A percentile compares a stretch with the other conserved stretches of the same genome.
Conservation (phyloP, 805 yeast genomes). For the Suhomyces tanzawaensis region DNA sequence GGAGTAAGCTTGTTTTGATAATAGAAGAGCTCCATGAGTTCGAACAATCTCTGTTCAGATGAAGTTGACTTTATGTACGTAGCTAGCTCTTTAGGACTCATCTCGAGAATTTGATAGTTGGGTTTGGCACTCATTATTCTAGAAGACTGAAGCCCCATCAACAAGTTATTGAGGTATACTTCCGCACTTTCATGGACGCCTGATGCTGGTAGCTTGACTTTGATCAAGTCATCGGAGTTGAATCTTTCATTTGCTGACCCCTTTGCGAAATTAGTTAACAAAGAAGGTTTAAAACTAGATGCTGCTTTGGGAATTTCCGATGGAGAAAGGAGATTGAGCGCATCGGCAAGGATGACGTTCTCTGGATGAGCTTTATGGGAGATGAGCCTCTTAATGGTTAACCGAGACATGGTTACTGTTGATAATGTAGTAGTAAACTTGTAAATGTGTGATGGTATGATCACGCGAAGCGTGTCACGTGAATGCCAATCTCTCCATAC, state of each 20-base stretch:
- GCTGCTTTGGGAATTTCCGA: constrained; percentile 2
- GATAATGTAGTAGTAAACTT: no score
- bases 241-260: constrained; percentile 34
- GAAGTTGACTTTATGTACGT: constrained; percentile 16
- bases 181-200: constrained; percentile 4
- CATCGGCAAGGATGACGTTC: constrained; percentile 31
- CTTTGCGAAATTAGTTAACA: constrained; percentile 29
- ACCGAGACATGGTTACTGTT: not conserved
- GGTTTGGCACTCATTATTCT: constrained; percentile 6
- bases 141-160: constrained; percentile 25
- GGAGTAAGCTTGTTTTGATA: constrained; percentile 25
- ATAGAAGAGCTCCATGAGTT: constrained; percentile 21
- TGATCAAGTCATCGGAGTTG: constrained; percentile 11
- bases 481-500: no score
- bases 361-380: constrained; percentile 6
- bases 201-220: constrained; percentile 3
- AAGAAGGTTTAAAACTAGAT: constrained; percentile 31
- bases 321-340: constrained; percentile 35
- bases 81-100: constrained; percentile 17
- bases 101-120: constrained; percentile 14
- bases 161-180: constrained; percentile 16
- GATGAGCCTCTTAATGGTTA: not conserved
- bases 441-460: no score
- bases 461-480: no score
- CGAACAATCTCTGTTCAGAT: constrained; percentile 7